phyloP scores from a whole-genome alignment of 805 yeast species.

The Brettanomyces bruxellensis region DNA sequence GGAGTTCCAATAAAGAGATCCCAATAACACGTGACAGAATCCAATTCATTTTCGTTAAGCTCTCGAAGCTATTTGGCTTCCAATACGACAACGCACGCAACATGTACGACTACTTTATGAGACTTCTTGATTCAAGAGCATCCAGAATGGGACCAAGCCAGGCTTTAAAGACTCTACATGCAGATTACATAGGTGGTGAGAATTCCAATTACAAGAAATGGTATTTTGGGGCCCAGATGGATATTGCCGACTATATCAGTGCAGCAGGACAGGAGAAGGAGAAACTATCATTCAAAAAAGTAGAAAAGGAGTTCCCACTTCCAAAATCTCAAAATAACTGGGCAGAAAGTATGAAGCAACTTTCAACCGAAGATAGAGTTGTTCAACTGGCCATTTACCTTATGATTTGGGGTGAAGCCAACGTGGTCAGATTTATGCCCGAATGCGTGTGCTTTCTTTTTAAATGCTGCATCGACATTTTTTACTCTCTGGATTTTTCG shows the following conservation, averaged over 20 bases:
- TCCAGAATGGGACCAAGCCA: conserved; percentile 48
- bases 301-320: conserved; percentile 20
- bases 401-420: conserved; percentile 86
- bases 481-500: conserved; percentile 37
- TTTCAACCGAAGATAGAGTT: conserved; percentile 44
- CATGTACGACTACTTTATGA: conserved; percentile 58
- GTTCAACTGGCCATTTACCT: conserved; percentile 62
- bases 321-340: conserved; percentile 41
- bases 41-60: conserved; percentile 42
- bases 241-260: conserved; percentile 31
- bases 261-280: conserved; percentile 7
- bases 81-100: conserved; percentile 58
- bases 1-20: conserved; percentile 31
- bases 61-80: conserved; percentile 54
- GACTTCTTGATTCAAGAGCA: conserved; percentile 58
- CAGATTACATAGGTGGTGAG: conserved; percentile 67
- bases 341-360: conserved; percentile 40
- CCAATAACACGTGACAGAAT: conserved; percentile 49
- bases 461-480: conserved; percentile 69
- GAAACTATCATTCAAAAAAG: conserved; percentile 3
- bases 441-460: conserved; percentile 81
- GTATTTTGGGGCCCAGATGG: conserved; percentile 70
- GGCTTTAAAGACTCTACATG: conserved; percentile 56
- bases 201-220: conserved; percentile 64
- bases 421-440: conserved; percentile 79